Evolutionary conservation across 345 rosid genomes (phyloP).

Genomic region (Bruguiera gymnorhiza): DNA sequence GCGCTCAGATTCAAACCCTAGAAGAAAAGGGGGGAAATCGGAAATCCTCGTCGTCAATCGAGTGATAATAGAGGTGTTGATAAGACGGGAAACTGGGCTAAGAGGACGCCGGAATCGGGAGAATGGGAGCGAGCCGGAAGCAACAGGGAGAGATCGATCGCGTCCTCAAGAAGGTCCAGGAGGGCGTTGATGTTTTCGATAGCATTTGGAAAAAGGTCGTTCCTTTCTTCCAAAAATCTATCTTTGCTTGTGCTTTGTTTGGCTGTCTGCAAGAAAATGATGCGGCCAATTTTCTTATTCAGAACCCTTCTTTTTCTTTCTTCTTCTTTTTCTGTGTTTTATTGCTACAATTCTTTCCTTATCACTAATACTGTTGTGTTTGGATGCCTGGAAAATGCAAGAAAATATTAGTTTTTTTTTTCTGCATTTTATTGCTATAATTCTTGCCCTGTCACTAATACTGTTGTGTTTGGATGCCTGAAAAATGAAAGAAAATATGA

Average conservation of each 20-base stretch:
- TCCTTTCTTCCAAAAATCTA: neutral
- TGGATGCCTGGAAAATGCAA: slow-evolving; percentile 4
- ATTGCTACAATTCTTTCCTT: neutral
- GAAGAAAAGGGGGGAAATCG: too few species aligned
- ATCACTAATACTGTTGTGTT: neutral
- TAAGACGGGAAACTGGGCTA: too few species aligned
- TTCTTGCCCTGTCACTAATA: too few species aligned
- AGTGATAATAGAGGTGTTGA: too few species aligned
- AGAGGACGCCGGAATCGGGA: neutral
- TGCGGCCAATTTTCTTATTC: too few species aligned
- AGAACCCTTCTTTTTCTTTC: too few species aligned
- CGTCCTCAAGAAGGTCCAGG: slow-evolving; percentile 96
- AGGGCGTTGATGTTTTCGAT: slow-evolving; percentile 94
- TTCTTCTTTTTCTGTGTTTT: neutral
- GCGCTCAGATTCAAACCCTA: too few species aligned
- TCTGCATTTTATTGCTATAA: neutral
- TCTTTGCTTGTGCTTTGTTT: slow-evolving; percentile 2
- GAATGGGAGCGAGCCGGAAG: slow-evolving; percentile 96
- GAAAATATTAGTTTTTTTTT: neutral
- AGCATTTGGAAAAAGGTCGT: slow-evolving; percentile 95
- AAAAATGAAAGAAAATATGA: neutral
- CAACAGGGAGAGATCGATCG: slow-evolving; percentile 98
- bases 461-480: slow-evolving; percentile 5
- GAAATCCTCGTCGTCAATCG: too few species aligned
- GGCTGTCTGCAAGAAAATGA: neutral